phyloP scores from a whole-genome alignment of 495 filamentous ascomycete genomes.

The Antarctomyces pellizariae region DNA sequence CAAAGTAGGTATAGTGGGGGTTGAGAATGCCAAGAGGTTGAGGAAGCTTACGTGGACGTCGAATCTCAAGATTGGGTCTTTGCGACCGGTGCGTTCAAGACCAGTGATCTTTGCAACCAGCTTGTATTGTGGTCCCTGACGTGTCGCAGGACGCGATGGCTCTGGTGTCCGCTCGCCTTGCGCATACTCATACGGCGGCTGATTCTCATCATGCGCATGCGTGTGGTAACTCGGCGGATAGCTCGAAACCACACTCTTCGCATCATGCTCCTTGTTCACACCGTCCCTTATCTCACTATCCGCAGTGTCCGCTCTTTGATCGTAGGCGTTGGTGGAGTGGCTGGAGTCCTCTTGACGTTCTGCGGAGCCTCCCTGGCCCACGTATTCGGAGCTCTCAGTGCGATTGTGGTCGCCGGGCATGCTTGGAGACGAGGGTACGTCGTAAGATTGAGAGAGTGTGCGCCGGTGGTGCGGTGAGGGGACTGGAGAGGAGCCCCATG shows the following conservation, averaged over 20 bases:
- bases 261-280: too few species aligned
- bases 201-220: too few species aligned
- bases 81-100: constrained; percentile 77
- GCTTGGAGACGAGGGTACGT: constrained; percentile 34
- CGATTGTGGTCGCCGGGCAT: neutral
- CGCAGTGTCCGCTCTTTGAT: too few species aligned
- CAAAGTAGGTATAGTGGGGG: constrained; percentile 1
- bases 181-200: too few species aligned
- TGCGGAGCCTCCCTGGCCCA: constrained; percentile 3
- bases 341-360: too few species aligned
- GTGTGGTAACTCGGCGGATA: too few species aligned
- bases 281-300: too few species aligned
- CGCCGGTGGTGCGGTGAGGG: constrained; percentile 41
- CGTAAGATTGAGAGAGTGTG: constrained; percentile 27
- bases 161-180: too few species aligned
- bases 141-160: too few species aligned
- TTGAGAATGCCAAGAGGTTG: constrained; percentile 1
- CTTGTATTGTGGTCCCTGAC: constrained; percentile 44
- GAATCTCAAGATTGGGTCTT: constrained; percentile 85
- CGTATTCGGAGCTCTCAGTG: neutral
- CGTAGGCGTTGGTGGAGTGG: too few species aligned
- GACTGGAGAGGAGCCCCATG: constrained; percentile 46
- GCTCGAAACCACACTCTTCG: too few species aligned
- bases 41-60: constrained; percentile 67
- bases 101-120: constrained; percentile 86